Conservation (phyloP, 192 early-diverging fungal species). For the Rhizophagus prolifer region DNA sequence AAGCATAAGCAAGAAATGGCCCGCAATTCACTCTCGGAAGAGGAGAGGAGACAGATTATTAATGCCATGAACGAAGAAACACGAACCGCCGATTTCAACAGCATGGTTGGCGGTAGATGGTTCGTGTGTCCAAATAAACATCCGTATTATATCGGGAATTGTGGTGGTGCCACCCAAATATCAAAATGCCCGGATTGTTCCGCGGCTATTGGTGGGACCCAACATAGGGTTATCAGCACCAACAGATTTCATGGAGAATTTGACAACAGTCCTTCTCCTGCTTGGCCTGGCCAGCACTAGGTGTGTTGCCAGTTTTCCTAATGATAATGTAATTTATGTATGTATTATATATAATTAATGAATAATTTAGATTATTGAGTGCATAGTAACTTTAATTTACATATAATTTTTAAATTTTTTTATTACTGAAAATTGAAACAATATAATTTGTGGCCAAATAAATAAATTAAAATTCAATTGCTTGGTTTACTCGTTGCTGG, state of each 20-base stretch:
- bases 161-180: conserved; percentile 41
- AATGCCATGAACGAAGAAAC: conserved; percentile 39
- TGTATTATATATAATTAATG: no score
- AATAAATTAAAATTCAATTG: no score
- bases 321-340: no score
- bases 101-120: conserved; percentile 42
- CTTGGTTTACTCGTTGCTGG: no score
- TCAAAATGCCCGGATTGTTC: conserved; percentile 37
- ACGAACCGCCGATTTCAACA: background rate
- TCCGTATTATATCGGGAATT: conserved; percentile 46
- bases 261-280: conserved; percentile 34
- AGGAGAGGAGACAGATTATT: conserved; percentile 35
- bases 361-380: no score
- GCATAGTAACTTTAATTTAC: no score
- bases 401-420: no score
- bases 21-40: conserved; percentile 23
- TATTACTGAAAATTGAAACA: no score
- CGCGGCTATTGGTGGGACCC: conserved; percentile 32
- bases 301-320: background rate
- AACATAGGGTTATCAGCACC: conserved; percentile 31
- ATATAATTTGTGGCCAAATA: no score
- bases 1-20: conserved; percentile 33
- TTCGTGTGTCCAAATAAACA: conserved; percentile 42
- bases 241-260: conserved; percentile 47
- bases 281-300: conserved; percentile 38